Evolutionary conservation across 768 basidiomycete species (phyloP), one percentile per base, ranked within the genome.

Genomic region (Sistotremastrum niveocremeum): DNA sequence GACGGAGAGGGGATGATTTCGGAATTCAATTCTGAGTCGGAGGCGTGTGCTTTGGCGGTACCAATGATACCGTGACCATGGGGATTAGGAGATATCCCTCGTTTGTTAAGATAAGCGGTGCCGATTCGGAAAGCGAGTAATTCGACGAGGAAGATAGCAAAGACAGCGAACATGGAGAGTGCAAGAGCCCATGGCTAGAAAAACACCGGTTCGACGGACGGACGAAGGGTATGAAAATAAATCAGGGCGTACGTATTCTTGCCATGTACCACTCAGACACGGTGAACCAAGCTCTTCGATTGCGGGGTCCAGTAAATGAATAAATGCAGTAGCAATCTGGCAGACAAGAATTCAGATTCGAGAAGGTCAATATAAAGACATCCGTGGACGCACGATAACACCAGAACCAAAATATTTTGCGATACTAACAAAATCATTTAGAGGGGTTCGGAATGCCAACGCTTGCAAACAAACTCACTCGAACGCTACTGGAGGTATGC

Each of bases 341-440:
- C 41, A 44, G 50, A 39, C 12, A 20, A 20, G 36, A 43, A 37
- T 28, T 8, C 48, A 32, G 11, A 28, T 44, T 37, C 50, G 6
- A 51, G 33, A 42, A 31, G 7, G 31, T 20, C 32, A 46, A 39
- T 43, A 41, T n/a, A 9, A 29, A 41, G 28, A 28, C 28, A 8
- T 28, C 32, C 20, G 20, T 37, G 41, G 11, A 66, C 80, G 54
- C 48, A 85, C 84, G 54, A 88, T 87, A 42, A 88, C 84, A 29
- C 89, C 89, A 9, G 85, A 88, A 30, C 89, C 89, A 62, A 93
- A 91, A 60, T 82, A 89, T 62, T 88, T 90, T 32, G 84, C 81
- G 59, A 90, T 85, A 20, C 20, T 20, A 20, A 20, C 20, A 20
- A 20, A 20, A 20, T 20, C 20, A 20, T 20, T 20, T 20, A 20